Conservation (phyloP, 2,329 filamentous ascomycete species). For the Aspergillus fumigatus region DNA sequence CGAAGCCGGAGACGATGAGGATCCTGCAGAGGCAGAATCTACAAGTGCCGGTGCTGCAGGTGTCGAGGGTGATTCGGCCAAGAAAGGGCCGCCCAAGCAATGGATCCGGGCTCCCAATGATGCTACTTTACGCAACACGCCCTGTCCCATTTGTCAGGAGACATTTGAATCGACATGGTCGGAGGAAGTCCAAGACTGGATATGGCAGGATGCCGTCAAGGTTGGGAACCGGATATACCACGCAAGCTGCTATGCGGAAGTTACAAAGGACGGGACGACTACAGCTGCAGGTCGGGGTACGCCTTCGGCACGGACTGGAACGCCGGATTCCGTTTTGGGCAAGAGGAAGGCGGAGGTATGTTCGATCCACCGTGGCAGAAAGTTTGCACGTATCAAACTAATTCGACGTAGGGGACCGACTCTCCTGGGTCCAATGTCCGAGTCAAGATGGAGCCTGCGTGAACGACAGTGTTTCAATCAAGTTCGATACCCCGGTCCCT, state of each 20-base stretch:
- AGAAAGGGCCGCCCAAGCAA: conserved; percentile 57
- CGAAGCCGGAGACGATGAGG: conserved; percentile 67
- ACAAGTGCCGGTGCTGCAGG: conserved; percentile 38
- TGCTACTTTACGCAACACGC: conserved; percentile 65
- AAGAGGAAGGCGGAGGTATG: conserved; percentile 70
- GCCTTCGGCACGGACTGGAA: conserved; percentile 42
- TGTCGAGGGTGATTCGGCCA: conserved; percentile 38
- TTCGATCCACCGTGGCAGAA: not conserved
- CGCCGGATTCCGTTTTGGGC: conserved; percentile 63
- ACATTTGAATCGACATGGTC: conserved; percentile 90
- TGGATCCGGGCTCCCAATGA: conserved; percentile 85
- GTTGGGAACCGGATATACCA: conserved; percentile 81
- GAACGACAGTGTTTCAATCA: conserved; percentile 16
- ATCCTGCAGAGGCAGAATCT: conserved; percentile 39
- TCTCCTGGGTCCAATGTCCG: conserved; percentile 35
- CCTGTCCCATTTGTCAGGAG: conserved; percentile 93
- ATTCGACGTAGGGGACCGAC: conserved; percentile 26
- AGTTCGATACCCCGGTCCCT: not conserved
- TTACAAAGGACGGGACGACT: conserved; percentile 58
- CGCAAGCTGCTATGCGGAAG: conserved; percentile 81
- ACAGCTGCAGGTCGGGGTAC: conserved; percentile 24
- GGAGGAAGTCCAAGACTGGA: conserved; percentile 90
- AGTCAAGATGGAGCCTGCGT: conserved; percentile 37
- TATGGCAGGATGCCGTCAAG: conserved; percentile 85
- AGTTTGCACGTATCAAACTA: conserved; percentile 2